Evolutionary conservation across 2,329 filamentous ascomycete genomes (phyloP), one percentile per base, ranked within the genome.

Genomic region (Nothophoma quercina): DNA sequence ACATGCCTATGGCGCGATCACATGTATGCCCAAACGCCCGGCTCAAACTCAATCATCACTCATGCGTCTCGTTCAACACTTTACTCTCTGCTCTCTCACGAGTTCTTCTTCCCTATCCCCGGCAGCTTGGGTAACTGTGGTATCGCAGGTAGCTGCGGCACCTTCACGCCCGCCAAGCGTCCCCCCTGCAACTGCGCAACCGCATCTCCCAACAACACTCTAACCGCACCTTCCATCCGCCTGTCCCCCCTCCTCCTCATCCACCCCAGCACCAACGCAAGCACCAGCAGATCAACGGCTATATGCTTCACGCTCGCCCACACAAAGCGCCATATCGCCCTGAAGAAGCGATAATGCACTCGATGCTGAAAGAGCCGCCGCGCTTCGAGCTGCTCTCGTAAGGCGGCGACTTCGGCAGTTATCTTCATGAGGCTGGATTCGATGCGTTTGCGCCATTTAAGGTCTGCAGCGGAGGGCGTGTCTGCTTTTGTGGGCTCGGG

Each of bases 371-470:
- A 89, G 60, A 93, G 85, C 10, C 89, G 82, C 0, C 90, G 87
- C 0, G 86, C 84, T 46, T 91, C 88, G 62, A 98, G 88, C 70
- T 98, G 93, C 75, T 99, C 95, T 28, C 95, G 85, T 56, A 98
- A 77, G 0, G 95, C 95, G 1, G 95, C 93, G 25, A 99, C 86
- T 75, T 99, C 95, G 13, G 92, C 89, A 5, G 93, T 96, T 77
- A 98, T 87, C 64, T 92, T 90, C 49, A 93, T 90, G 50, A 98
- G 81, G 18, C 91, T 90, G 34, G 87, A 84, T 77, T 98, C 93
- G 56, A 98, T 88, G 63, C 89, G 87, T 54, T 85, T 87, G 43
- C 89, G 87, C 91, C 92, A 96, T 66, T 85, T 86, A 55, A 77
- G 74, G 60, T 82, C 79, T n/a, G 62, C 63, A 10, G 54, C 51